A percentile compares a stretch with the other conserved stretches of the same genome.
phyloP scores from a whole-genome alignment of 441 rosid genomes.

The Erysimum cheiri region DNA sequence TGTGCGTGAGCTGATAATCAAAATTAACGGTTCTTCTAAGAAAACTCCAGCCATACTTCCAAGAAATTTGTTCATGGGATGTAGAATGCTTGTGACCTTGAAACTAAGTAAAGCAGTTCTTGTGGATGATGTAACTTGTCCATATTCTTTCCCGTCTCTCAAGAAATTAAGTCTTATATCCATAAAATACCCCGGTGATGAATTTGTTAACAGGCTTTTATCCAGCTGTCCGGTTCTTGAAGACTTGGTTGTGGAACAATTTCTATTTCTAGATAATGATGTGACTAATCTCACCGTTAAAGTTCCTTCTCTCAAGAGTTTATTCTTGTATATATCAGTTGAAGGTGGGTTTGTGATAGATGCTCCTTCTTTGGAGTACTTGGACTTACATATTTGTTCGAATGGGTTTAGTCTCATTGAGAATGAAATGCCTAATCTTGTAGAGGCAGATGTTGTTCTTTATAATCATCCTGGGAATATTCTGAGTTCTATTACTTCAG shows the following conservation, averaged over 20 bases:
- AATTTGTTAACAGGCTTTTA: not conserved
- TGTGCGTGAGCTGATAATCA: too few relatives aligned
- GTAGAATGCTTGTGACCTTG: too few relatives aligned
- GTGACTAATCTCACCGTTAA: not conserved
- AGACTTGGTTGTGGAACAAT: not conserved
- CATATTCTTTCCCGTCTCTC: too few relatives aligned
- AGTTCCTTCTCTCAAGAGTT: not conserved
- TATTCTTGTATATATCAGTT: not conserved
- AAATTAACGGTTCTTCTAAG: too few relatives aligned
- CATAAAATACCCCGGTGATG: not conserved
- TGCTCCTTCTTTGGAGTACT: not conserved
- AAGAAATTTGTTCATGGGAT: too few relatives aligned
- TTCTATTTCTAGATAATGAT: not conserved
- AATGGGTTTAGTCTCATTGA: not conserved
- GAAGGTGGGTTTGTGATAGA: not conserved
- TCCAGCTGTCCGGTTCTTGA: not conserved
- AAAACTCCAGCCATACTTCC: too few relatives aligned
- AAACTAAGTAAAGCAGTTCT: too few relatives aligned
- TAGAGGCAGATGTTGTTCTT: not conserved
- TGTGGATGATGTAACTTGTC: too few relatives aligned
- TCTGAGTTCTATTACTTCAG: too few relatives aligned
- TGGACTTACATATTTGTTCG: accelerated
- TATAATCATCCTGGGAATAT: too few relatives aligned
- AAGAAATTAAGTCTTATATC: too few relatives aligned
- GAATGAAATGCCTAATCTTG: not conserved